These are phyloP conservation scores for Cicer yamashitae DNA, from an alignment of 306 rosid genomes.

Conservation along the genomic window DNA sequence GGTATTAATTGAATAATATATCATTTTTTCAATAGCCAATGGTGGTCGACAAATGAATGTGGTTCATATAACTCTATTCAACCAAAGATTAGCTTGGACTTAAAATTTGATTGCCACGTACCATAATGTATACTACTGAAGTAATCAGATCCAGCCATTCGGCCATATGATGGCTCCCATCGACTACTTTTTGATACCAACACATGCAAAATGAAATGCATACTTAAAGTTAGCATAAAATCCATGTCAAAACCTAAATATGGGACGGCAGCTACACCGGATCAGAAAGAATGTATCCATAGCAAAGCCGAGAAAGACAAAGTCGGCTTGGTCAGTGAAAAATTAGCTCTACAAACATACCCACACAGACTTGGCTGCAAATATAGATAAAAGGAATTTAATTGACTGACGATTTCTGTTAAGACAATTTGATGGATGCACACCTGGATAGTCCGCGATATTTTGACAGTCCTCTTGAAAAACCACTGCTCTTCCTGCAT, in stretches of 20 bases:
- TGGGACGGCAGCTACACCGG: constrained; percentile 23
- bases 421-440: constrained; percentile 35
- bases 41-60: constrained; percentile 14
- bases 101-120: constrained; percentile 51
- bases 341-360: constrained; percentile 19
- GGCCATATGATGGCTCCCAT: constrained; percentile 88
- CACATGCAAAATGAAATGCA: constrained; percentile 49
- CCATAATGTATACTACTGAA: constrained; percentile 74
- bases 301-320: constrained; percentile 26
- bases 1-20: constrained; percentile 11
- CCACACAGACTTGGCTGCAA: background rate
- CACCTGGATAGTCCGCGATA: constrained; percentile 95
- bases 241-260: constrained; percentile 36
- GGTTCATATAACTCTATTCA: constrained; percentile 23
- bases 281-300: constrained; percentile 30
- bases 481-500: constrained; percentile 98
- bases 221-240: constrained; percentile 42
- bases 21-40: constrained; percentile 17
- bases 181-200: constrained; percentile 61
- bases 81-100: constrained; percentile 37
- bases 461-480: constrained; percentile 94
- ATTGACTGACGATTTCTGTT: constrained; percentile 5
- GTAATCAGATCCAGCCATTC: constrained; percentile 87
- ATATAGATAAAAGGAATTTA: background rate
- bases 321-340: constrained; percentile 23